Percentiles rank a stretch among this genome's conserved stretches.
These are phyloP conservation scores for Yueomyces sp. DNA, from an alignment of 805 yeast genomes.

Conservation along the genomic window DNA sequence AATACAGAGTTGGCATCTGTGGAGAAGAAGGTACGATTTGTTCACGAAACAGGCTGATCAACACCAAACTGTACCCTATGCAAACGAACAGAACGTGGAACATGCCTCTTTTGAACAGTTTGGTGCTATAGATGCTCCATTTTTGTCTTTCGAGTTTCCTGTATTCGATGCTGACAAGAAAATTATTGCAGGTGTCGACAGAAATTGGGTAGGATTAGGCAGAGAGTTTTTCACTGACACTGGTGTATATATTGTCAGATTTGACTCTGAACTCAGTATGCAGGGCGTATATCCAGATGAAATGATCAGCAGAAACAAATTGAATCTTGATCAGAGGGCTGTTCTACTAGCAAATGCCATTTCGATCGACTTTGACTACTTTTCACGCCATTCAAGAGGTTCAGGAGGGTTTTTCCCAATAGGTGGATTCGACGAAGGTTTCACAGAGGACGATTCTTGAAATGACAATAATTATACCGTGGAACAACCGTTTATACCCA, in stretches of 20 bases:
- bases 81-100: conserved; percentile 17
- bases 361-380: conserved; percentile 90
- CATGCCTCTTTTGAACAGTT: conserved; percentile 51
- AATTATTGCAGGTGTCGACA: conserved; percentile 64
- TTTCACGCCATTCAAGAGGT: conserved; percentile 75
- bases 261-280: conserved; percentile 58
- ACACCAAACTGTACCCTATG: conserved; percentile 13
- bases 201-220: conserved; percentile 93
- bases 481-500: too few species aligned
- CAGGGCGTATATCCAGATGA: conserved; percentile 40
- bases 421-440: conserved; percentile 14
- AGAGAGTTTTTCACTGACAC: conserved; percentile 90
- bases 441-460: too few species aligned
- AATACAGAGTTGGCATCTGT: conserved; percentile 86
- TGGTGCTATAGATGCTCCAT: conserved; percentile 79
- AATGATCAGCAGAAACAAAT: conserved; percentile 22
- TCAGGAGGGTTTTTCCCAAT: conserved; percentile 29
- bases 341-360: conserved; percentile 77
- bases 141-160: conserved; percentile 78
- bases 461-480: too few species aligned
- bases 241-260: conserved; percentile 77
- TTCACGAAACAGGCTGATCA: conserved; percentile 25
- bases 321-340: conserved; percentile 75
- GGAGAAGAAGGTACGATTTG: conserved; percentile 82
- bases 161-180: conserved; percentile 44